A percentile compares a stretch with the other conserved stretches of the same genome.
phyloP scores from a whole-genome alignment of 768 basidiomycete genomes.

The Coprinopsis marcescibilis region DNA sequence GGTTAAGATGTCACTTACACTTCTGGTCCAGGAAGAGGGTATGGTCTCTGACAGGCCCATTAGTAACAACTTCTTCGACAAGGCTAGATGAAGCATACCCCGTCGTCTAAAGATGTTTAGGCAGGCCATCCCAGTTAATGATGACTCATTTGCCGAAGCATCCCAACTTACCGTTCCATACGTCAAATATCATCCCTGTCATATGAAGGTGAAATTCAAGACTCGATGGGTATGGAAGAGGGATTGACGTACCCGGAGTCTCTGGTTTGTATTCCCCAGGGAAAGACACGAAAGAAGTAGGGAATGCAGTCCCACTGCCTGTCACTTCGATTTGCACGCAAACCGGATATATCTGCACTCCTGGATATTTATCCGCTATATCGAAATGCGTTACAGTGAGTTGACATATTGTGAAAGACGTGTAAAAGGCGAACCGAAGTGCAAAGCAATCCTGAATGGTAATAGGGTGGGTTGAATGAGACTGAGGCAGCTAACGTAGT shows the following conservation, averaged over 20 bases:
- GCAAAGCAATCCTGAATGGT: conserved; percentile 2
- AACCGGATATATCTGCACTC: conserved; percentile 36
- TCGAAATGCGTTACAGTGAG: neutral
- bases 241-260: conserved; percentile 26
- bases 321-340: conserved; percentile 42
- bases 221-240: conserved; percentile 25
- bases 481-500: neutral
- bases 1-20: neutral
- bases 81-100: conserved; percentile 1
- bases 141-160: neutral
- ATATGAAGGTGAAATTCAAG: conserved; percentile 19
- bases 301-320: conserved; percentile 35
- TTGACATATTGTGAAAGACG: neutral
- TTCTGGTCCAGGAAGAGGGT: conserved; percentile 7
- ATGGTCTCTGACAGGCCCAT: neutral
- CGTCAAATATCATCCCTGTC: neutral
- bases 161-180: neutral
- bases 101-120: neutral
- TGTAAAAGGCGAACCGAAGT: neutral
- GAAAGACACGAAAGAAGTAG: conserved; percentile 41
- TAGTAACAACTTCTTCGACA: neutral
- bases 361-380: conserved; percentile 31
- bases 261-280: conserved; percentile 23
- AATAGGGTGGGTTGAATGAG: neutral
- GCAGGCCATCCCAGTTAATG: neutral